phyloP scores from a whole-genome alignment of 768 basidiomycete genomes.

The Termitomyces sp. region DNA sequence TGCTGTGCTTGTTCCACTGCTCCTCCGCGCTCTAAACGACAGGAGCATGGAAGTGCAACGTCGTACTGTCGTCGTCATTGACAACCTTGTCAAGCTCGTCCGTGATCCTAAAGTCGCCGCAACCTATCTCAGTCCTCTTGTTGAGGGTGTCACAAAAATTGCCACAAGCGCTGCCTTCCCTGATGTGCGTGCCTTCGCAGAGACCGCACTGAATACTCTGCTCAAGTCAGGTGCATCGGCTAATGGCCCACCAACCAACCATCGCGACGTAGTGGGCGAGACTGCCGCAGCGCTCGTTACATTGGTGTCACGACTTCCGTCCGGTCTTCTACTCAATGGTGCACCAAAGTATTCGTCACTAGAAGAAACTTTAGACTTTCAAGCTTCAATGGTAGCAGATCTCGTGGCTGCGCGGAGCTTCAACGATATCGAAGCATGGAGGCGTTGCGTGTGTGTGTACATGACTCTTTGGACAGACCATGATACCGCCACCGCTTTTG shows the following conservation, averaged over 20 bases:
- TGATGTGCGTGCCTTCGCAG: slow-evolving; percentile 50
- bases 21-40: slow-evolving; percentile 88
- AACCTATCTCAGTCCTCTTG: slow-evolving; percentile 77
- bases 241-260: slow-evolving; percentile 58
- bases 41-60: slow-evolving; percentile 96
- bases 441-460: slow-evolving; percentile 67
- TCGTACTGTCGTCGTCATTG: slow-evolving; percentile 88
- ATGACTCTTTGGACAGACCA: slow-evolving; percentile 65
- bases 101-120: slow-evolving; percentile 89
- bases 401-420: slow-evolving; percentile 61
- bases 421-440: slow-evolving; percentile 52
- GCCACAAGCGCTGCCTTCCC: slow-evolving; percentile 92
- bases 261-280: slow-evolving; percentile 67
- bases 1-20: slow-evolving; percentile 89
- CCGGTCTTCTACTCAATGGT: slow-evolving; percentile 36
- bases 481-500: slow-evolving; percentile 44
- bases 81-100: slow-evolving; percentile 96
- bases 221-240: slow-evolving; percentile 81
- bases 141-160: slow-evolving; percentile 89
- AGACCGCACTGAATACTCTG: slow-evolving; percentile 70
- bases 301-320: slow-evolving; percentile 57
- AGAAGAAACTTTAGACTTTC: slow-evolving; percentile 60
- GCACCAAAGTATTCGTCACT: slow-evolving; percentile 54
- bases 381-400: slow-evolving; percentile 72
- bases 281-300: slow-evolving; percentile 48